phyloP scores from a whole-genome alignment of 129 eudicot species.

The Saposhnikovia divaricata region DNA sequence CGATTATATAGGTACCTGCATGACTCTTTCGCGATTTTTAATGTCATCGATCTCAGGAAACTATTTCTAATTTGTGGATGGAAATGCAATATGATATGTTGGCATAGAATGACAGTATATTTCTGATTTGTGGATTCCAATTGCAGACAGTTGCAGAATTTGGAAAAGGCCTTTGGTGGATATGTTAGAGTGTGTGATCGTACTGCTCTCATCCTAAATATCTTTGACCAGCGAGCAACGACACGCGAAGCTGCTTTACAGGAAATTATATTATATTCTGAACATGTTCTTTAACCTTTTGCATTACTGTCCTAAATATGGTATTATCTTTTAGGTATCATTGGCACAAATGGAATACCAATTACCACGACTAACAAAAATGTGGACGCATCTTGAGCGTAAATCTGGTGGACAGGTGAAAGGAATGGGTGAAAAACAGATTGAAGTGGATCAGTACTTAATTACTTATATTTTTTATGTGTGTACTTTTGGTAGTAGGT shows the following conservation, averaged over 20 bases:
- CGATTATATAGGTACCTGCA: too few relatives aligned
- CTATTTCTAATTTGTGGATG: background rate
- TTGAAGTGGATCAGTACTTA: constrained; percentile 99
- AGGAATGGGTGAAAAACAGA: constrained; percentile 99
- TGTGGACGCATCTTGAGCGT: constrained; percentile 99
- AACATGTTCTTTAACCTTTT: background rate
- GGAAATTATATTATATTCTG: constrained; percentile 25
- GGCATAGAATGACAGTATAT: background rate
- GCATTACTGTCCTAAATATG: constrained; percentile 11
- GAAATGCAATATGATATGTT: background rate
- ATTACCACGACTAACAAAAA: constrained; percentile 78
- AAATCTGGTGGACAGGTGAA: constrained; percentile 98
- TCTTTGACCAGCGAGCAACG: constrained; percentile 92
- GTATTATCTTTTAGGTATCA: constrained; percentile 44
- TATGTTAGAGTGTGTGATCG: constrained; percentile 94
- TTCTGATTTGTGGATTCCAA: constrained; percentile 9
- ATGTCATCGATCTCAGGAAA: background rate
- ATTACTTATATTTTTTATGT: too few relatives aligned
- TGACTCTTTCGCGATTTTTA: background rate
- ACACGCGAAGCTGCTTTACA: constrained; percentile 98
- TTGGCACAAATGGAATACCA: constrained; percentile 99
- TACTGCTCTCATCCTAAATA: constrained; percentile 91
- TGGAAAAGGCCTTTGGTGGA: too few relatives aligned
- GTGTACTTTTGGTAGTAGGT: too few relatives aligned
- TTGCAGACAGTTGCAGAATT: constrained; percentile 81